These are phyloP conservation scores for Emmonsiellopsis sp. DNA, from an alignment of 2,329 filamentous ascomycete species.

Conservation along the genomic window DNA sequence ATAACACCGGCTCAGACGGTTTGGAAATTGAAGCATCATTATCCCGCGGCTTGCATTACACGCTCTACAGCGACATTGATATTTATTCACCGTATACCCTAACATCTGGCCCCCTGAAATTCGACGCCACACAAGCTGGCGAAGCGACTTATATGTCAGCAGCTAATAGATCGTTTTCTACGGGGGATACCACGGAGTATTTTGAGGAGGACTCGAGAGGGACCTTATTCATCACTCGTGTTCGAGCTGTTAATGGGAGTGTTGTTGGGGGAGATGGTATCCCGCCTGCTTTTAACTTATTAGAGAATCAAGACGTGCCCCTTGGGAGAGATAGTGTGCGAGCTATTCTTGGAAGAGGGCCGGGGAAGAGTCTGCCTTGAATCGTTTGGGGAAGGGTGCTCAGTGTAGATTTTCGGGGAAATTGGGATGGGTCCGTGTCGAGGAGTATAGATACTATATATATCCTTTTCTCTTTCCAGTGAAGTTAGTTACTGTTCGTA, in stretches of 20 bases:
- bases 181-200: constrained; percentile 19
- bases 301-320: constrained; percentile 2
- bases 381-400: background rate
- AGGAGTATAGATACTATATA: too few relatives aligned
- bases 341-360: constrained; percentile 26
- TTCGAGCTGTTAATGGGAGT: constrained; percentile 19
- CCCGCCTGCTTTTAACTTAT: background rate
- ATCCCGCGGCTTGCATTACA: constrained; percentile 39
- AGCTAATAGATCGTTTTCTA: constrained; percentile 17
- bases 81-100: constrained; percentile 54
- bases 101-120: constrained; percentile 17
- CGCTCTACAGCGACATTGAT: constrained; percentile 26
- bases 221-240: constrained; percentile 13
- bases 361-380: constrained; percentile 12
- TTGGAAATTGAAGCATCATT: constrained; percentile 40
- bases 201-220: constrained; percentile 18
- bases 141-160: constrained; percentile 18
- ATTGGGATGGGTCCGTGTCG: too few relatives aligned
- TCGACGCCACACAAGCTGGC: constrained; percentile 22
- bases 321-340: constrained; percentile 20
- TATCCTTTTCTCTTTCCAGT: too few relatives aligned
- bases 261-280: constrained; percentile 13
- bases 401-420: too few relatives aligned
- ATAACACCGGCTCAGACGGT: constrained; percentile 12
- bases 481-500: background rate